Base-by-base conservation (phyloP, 768 basidiomycete species). In the Hygrocybe coccinea region DNA sequence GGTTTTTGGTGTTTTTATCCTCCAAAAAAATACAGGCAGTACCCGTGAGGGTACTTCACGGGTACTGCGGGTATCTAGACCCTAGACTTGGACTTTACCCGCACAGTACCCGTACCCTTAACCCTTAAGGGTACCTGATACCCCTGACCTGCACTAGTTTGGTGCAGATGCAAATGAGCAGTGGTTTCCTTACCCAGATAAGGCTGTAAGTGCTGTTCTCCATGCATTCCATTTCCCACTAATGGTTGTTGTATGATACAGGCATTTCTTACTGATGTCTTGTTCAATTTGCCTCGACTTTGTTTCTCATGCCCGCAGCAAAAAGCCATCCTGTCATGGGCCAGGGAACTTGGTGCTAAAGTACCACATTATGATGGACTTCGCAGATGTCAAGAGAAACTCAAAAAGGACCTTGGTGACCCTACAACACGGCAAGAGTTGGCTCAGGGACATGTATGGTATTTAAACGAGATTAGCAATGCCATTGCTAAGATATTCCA, bases 241-340 rank as follows among this genome's bases (percentile, higher is more conserved):
- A n/a, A n/a, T 38, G 37, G n/a, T 9, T 38, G 37, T 38, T 17
- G 19, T 45, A 7, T 17, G 11, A 17, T 29, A 11, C 15, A 70
- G 67, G 56, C 64, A 25, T 67, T 70, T 41, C 50, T 62, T 4
- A 71, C 63, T 0, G 61, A 67, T 33, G 47, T 72, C 7, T 55
- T 73, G 3, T 73, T 73, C 47, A 67, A 63, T 43, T 72, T 68
- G 1, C 62, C 69, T 0, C 52, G 49, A 11, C 57, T 71, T 0
- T 56, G 60, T 11, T 74, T 74, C 50, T 74, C 66, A 1, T 44
- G 56, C 4, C 51, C 54, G 1, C 70, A 73, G 44, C 60, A 73
- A 54, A 55, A 41, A 14, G 65, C 66, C 1, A 49, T 73, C 5
- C 51, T 71, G 2, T 29, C 34, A 0, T 73, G 66, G 67, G 71